Evolutionary conservation across 208 protist genomes (phyloP).

Genomic region (Spongospora subterranea): DNA sequence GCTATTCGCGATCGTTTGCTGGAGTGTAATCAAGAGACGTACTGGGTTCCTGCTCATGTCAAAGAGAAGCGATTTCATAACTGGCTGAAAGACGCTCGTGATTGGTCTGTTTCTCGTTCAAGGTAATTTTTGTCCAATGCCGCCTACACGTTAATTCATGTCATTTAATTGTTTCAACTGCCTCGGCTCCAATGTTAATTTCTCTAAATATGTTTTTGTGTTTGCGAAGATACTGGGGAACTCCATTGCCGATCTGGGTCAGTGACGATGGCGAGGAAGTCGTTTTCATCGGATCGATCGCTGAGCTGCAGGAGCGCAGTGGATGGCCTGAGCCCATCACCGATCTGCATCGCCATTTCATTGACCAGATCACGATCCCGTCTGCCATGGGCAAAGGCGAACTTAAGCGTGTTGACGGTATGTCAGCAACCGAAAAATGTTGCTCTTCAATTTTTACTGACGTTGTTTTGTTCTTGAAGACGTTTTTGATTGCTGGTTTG

Average conservation of each 20-base stretch:
- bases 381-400: conserved; percentile 84
- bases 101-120: conserved; percentile 98
- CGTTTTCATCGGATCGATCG: conserved; percentile 90
- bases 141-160: neutral
- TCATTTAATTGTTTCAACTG: neutral
- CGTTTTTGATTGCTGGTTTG: conserved; percentile 99
- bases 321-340: conserved; percentile 75
- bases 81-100: conserved; percentile 94
- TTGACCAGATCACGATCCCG: conserved; percentile 98
- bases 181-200: too few relatives aligned
- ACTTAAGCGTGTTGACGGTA: conserved; percentile 57
- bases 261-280: conserved; percentile 89
- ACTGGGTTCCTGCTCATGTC: conserved; percentile 89
- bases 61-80: conserved; percentile 97
- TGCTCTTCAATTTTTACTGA: conserved; percentile 22
- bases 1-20: conserved; percentile 91
- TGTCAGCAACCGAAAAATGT: neutral
- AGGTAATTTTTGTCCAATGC: conserved; percentile 70
- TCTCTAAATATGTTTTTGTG: too few relatives aligned
- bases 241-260: conserved; percentile 98
- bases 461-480: conserved; percentile 68
- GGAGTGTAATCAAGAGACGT: conserved; percentile 88
- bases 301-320: conserved; percentile 89
- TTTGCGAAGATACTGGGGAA: conserved; percentile 93
- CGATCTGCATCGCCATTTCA: conserved; percentile 93